phyloP scores from a whole-genome alignment of 306 rosid species.

The Morella rubra region DNA sequence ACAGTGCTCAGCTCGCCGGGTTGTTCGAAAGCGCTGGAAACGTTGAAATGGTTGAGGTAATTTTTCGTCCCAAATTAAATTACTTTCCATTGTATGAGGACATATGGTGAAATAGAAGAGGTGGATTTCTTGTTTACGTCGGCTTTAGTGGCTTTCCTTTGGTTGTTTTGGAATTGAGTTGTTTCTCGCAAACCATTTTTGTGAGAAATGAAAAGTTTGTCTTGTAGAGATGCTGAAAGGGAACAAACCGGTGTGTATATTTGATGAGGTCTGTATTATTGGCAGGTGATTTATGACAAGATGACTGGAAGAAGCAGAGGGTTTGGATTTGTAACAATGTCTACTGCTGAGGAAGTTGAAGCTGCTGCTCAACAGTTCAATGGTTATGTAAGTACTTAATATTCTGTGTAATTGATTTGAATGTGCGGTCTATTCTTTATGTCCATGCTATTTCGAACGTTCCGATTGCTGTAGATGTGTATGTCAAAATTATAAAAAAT shows the following conservation, averaged over 20 bases:
- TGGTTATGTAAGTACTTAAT: conserved; percentile 75
- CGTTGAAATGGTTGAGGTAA: conserved; percentile 90
- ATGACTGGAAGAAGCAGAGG: conserved; percentile 92
- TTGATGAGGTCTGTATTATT: conserved; percentile 6
- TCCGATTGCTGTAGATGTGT: not conserved
- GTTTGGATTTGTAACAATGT: conserved; percentile 95
- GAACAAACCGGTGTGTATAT: not conserved
- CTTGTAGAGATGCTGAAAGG: not conserved
- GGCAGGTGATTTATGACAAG: conserved; percentile 83
- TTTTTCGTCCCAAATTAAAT: conserved; percentile 1
- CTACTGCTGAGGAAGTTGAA: conserved; percentile 61
- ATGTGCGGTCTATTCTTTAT: conserved; percentile 2
- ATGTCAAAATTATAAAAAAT: not conserved
- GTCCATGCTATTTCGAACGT: not conserved
- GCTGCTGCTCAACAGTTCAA: conserved; percentile 79
- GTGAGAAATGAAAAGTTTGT: not conserved
- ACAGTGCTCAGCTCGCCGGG: conserved; percentile 87
- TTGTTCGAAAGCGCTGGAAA: conserved; percentile 69
- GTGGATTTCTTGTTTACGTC: not conserved
- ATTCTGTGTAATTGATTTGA: not conserved
- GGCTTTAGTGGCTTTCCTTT: not conserved
- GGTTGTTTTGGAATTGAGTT: not conserved
- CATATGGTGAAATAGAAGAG: not conserved
- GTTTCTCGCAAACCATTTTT: not conserved
- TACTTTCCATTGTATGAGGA: not conserved